These are phyloP conservation scores for Whalleya microplaca DNA, from an alignment of 2,329 filamentous ascomycete species.

Conservation along the genomic window DNA sequence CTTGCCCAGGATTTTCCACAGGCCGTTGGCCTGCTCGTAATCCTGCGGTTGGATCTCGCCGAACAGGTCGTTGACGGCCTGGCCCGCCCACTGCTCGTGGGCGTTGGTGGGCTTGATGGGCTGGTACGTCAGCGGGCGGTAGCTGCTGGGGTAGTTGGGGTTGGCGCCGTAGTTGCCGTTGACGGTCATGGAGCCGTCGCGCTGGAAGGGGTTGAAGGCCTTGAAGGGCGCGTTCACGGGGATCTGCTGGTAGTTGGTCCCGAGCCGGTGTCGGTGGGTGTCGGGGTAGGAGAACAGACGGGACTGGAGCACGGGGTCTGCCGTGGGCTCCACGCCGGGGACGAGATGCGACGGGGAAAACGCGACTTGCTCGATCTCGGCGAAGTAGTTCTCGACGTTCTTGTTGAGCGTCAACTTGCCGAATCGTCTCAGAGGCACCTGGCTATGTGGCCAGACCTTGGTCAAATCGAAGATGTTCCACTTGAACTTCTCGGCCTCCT, in stretches of 20 bases:
- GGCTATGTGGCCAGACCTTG: constrained; percentile 68
- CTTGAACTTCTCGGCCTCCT: constrained; percentile 63
- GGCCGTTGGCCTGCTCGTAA: constrained; percentile 43
- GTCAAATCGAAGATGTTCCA: constrained; percentile 72
- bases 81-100: constrained; percentile 53
- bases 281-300: constrained; percentile 66
- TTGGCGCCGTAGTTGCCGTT: constrained; percentile 67
- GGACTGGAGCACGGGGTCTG: constrained; percentile 65
- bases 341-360: constrained; percentile 69
- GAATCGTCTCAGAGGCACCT: constrained; percentile 64
- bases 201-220: constrained; percentile 70
- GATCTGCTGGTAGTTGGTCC: constrained; percentile 67
- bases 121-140: constrained; percentile 49
- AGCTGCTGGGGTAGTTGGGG: constrained; percentile 60
- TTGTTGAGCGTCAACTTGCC: constrained; percentile 67
- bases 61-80: constrained; percentile 48
- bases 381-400: constrained; percentile 69
- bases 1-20: constrained; percentile 54
- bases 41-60: constrained; percentile 52
- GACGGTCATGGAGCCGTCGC: constrained; percentile 72
- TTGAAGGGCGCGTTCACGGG: constrained; percentile 61
- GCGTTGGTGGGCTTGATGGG: constrained; percentile 44
- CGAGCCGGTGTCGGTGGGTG: constrained; percentile 65
- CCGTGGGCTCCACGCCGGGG: constrained; percentile 64
- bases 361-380: constrained; percentile 69